Evolutionary conservation across 495 filamentous ascomycete species (phyloP).

Genomic region (Melanomma pulvis-pyrius): DNA sequence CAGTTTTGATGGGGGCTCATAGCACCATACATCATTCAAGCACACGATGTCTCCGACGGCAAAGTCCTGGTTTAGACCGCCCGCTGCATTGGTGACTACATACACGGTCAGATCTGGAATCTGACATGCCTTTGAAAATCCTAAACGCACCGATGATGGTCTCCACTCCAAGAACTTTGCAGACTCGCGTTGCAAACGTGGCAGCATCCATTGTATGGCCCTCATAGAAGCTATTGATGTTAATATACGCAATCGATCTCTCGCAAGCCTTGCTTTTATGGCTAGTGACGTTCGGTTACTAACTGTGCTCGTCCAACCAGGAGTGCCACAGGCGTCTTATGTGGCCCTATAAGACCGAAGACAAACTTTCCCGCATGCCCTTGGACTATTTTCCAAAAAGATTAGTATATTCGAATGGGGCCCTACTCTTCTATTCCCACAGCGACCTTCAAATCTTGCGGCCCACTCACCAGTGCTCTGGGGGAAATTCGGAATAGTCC

Average conservation of each 20-base stretch:
- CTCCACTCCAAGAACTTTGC: slow-evolving; percentile 67
- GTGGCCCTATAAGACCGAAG: slow-evolving; percentile 63
- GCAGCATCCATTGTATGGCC: slow-evolving; percentile 69
- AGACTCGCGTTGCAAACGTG: slow-evolving; percentile 71
- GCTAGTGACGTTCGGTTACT: slow-evolving; percentile 43
- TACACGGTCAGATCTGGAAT: slow-evolving; percentile 11
- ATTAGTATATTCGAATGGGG: slow-evolving; percentile 1
- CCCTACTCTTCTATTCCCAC: not conserved
- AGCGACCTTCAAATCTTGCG: not conserved
- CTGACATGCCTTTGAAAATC: not conserved
- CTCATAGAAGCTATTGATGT: slow-evolving; percentile 68
- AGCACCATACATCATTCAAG: slow-evolving; percentile 64
- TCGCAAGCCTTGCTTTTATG: not conserved
- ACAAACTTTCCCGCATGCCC: slow-evolving; percentile 78
- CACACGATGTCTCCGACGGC: slow-evolving; percentile 72
- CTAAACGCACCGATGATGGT: slow-evolving; percentile 59
- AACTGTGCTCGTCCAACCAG: slow-evolving; percentile 77
- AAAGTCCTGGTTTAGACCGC: slow-evolving; percentile 70
- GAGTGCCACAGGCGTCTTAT: slow-evolving; percentile 63
- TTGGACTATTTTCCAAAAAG: slow-evolving; percentile 49
- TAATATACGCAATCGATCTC: slow-evolving; percentile 5
- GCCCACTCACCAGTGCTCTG: slow-evolving; percentile 60
- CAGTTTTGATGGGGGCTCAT: not conserved
- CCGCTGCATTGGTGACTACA: slow-evolving; percentile 75
- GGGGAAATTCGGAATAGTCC: slow-evolving; percentile 68